Percentiles rank a stretch among this genome's conserved stretches.
phyloP scores from a whole-genome alignment of 768 basidiomycete genomes.

The Baorangia bicolor region DNA sequence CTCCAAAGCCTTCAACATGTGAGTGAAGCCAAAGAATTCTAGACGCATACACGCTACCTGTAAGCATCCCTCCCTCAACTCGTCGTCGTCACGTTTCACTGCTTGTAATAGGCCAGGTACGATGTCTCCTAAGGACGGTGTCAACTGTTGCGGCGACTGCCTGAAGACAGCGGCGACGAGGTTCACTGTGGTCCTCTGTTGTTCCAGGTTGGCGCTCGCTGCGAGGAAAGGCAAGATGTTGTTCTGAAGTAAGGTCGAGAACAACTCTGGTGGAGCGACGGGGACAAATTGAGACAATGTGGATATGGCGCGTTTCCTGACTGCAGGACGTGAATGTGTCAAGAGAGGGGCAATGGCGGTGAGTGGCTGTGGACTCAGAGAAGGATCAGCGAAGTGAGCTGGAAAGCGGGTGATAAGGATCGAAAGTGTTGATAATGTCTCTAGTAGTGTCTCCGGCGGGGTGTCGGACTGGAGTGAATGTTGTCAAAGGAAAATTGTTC shows the following conservation, averaged over 20 bases:
- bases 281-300: conserved; percentile 84
- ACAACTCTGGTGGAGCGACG: conserved; percentile 61
- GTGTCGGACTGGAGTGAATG: conserved; percentile 49
- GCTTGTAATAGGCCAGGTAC: conserved; percentile 72
- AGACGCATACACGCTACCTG: conserved; percentile 47
- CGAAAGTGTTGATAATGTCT: conserved; percentile 81
- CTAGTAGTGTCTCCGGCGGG: conserved; percentile 78
- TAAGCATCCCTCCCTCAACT: conserved; percentile 75
- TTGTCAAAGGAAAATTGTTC: conserved; percentile 6
- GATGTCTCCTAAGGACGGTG: conserved; percentile 57
- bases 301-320: conserved; percentile 89
- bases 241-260: conserved; percentile 55
- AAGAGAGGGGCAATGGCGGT: conserved; percentile 69
- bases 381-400: conserved; percentile 54
- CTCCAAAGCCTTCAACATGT: conserved; percentile 63
- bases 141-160: conserved; percentile 66
- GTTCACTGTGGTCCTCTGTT: conserved; percentile 75
- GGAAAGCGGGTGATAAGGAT: conserved; percentile 88
- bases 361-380: conserved; percentile 58
- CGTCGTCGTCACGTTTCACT: conserved; percentile 75
- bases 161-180: conserved; percentile 79
- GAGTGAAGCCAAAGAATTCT: neutral
- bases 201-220: conserved; percentile 54
- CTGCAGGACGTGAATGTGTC: conserved; percentile 74
- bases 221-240: conserved; percentile 61